Evolutionary conservation across 1,284 basidiomycete genomes (phyloP), one percentile per base, ranked within the genome.

Genomic region (Omphalotus olearius): DNA sequence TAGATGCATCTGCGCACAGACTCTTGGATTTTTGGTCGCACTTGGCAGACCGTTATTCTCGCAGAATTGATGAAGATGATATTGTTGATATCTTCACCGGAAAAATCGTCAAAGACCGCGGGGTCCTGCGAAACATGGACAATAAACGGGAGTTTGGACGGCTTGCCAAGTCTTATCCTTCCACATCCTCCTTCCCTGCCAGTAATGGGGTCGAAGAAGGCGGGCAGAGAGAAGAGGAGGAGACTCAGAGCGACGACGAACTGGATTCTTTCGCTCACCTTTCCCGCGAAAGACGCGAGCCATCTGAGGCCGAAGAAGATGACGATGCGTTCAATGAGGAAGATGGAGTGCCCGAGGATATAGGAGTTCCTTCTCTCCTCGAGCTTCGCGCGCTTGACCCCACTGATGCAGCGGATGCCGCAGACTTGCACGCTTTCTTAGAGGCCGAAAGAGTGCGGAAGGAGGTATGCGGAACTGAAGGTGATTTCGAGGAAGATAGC

Each of bases 11-110:
- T 2, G 71, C 74, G 4, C 66, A 71, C 57, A 79, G 82, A 4
- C 69, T 90, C 35, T 66, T 80, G 28, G 74, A 79, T 57, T 68
- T 78, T 16, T 89, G 88, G 87, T 71, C 77, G 16, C 72, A 77
- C 38, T 75, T 90, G 10, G 85, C 76, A 2, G 79, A 82, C 41
- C 77, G 83, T 39, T 86, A 88, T 62, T 74, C 76, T 35, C 74
- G 78, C 46, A 72, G 74, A 37, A 67, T 88, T 25, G 85, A 88
- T 56, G 81, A 89, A 59, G 87, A 90, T 64, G 88, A 90, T 61
- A 83, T 89, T 45, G 73, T 90, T 33, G 83, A 90, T 61, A 66
- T 90, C 2, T 67, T 70, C 45, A 79, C 79, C 6, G 75, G 72
- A 17, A 64, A 75, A 50, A 70, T 90, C 37, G 67, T 86, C 50